Evolutionary conservation across 352 stramenopile species (phyloP).

Genomic region (Globisporangium sylvaticum): DNA sequence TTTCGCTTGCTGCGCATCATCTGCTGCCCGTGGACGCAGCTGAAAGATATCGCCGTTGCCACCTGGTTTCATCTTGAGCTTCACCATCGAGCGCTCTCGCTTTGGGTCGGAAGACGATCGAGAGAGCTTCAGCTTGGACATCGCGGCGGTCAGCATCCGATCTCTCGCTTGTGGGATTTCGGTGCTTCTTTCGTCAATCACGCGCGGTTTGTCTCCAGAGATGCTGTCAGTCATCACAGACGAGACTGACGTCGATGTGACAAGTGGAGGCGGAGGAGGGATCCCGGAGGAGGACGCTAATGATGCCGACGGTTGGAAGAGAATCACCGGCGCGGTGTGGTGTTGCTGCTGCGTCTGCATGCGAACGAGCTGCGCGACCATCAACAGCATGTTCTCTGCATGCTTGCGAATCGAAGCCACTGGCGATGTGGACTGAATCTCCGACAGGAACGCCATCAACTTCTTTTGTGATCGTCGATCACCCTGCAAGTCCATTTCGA

Average conservation of each 20-base stretch:
- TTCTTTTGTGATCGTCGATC: constrained; percentile 76
- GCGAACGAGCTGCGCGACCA: constrained; percentile 58
- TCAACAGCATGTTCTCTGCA: constrained; percentile 62
- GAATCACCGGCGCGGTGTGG: constrained; percentile 5
- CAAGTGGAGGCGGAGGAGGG: constrained; percentile 24
- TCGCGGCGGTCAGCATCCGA: constrained; percentile 39
- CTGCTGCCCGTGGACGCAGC: constrained; percentile 26
- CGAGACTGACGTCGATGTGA: constrained; percentile 28
- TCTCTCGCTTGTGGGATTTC: constrained; percentile 10
- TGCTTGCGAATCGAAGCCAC: constrained; percentile 74
- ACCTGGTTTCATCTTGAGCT: constrained; percentile 52
- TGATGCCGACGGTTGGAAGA: constrained; percentile 9
- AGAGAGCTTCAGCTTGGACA: constrained; percentile 61
- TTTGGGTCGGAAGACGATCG: constrained; percentile 78
- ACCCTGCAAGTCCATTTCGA: constrained; percentile 65
- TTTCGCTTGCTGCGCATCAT: constrained; percentile 7
- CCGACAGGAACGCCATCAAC: constrained; percentile 60
- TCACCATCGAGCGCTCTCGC: constrained; percentile 58
- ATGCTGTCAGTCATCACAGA: constrained; percentile 22
- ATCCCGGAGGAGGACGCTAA: constrained; percentile 1
- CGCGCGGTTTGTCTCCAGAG: constrained; percentile 14
- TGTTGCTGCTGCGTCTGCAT: constrained; percentile 28
- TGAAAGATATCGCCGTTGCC: constrained; percentile 54
- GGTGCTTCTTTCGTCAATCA: constrained; percentile 22
- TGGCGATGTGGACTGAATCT: constrained; percentile 74